These are phyloP conservation scores for Pseudocercospora pini-densiflorae DNA, from an alignment of 2,329 filamentous ascomycete genomes.

Conservation along the genomic window DNA sequence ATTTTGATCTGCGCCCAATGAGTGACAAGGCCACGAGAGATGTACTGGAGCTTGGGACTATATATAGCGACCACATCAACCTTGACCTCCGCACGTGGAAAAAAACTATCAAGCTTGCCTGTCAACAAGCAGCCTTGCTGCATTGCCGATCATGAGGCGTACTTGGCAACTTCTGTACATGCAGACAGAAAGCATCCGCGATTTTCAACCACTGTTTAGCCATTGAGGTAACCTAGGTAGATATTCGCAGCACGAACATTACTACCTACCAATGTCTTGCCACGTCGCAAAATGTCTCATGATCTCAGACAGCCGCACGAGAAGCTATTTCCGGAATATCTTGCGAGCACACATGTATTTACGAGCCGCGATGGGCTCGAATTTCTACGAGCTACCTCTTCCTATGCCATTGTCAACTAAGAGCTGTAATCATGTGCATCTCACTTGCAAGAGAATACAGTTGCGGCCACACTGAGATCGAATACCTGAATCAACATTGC, in stretches of 20 bases:
- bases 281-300: neutral
- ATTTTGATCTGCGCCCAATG: neutral
- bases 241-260: neutral
- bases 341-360: neutral
- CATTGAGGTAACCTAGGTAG: neutral
- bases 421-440: conserved; percentile 21
- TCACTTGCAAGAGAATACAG: conserved; percentile 16
- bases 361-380: neutral
- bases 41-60: neutral
- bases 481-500: conserved; percentile 27
- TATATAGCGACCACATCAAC: neutral
- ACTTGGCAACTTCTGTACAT: neutral
- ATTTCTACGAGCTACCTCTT: no score
- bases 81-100: neutral
- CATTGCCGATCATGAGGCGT: conserved; percentile 1
- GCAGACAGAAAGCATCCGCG: neutral
- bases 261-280: neutral
- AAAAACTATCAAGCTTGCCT: neutral
- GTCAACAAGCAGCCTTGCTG: conserved; percentile 1
- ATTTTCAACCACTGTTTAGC: neutral
- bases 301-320: neutral
- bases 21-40: neutral
- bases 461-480: conserved; percentile 25
- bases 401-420: neutral
- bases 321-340: neutral